Percentiles rank a stretch among this genome's conserved stretches.
These are phyloP conservation scores for Tolypocladium nubicola DNA, from an alignment of 2,329 filamentous ascomycete species.

Conservation along the genomic window DNA sequence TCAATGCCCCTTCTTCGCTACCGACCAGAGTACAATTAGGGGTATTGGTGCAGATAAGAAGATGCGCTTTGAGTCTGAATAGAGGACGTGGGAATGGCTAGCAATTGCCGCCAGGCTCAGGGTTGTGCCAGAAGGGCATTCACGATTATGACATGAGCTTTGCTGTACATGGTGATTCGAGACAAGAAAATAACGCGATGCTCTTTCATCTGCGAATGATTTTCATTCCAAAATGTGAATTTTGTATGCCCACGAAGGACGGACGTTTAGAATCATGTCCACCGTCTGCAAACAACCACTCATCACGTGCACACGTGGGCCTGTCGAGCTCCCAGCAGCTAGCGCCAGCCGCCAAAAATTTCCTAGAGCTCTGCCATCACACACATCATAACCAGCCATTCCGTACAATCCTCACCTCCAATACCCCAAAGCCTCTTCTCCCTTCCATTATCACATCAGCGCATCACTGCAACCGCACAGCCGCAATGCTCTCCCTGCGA, in stretches of 20 bases:
- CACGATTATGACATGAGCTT: background rate
- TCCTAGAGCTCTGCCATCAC: background rate
- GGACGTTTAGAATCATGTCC: background rate
- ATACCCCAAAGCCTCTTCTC: background rate
- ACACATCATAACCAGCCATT: background rate
- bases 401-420: background rate
- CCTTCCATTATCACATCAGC: background rate
- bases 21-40: too few species aligned
- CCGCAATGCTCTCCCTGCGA: slow-evolving; percentile 60
- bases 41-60: background rate
- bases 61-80: too few species aligned
- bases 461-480: slow-evolving; percentile 1
- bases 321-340: background rate
- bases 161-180: too few species aligned
- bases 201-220: background rate
- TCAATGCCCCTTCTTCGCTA: background rate
- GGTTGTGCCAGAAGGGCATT: too few species aligned
- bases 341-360: background rate
- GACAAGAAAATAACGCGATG: background rate
- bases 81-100: background rate
- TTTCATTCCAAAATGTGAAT: too few species aligned
- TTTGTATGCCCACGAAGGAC: too few species aligned
- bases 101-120: background rate
- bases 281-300: background rate
- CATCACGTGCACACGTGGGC: background rate